A percentile compares a stretch with the other conserved stretches of the same genome.
Conservation (phyloP, 495 filamentous ascomycete species). For the Penicillium parvum region DNA sequence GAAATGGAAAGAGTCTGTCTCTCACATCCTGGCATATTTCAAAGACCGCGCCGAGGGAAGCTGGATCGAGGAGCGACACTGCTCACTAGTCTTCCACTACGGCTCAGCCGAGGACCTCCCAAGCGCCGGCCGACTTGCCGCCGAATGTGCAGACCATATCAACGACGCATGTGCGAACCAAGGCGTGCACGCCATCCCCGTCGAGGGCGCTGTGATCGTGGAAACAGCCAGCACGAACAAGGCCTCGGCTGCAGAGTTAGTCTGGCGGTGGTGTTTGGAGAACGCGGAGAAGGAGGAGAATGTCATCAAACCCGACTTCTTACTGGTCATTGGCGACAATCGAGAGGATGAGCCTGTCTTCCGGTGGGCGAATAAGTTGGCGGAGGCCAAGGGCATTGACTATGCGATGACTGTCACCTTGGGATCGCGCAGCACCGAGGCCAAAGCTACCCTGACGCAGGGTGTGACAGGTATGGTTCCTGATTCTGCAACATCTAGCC, state of each 20-base stretch:
- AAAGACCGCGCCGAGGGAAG: slow-evolving; percentile 81
- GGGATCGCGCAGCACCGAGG: slow-evolving; percentile 81
- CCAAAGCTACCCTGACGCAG: slow-evolving; percentile 76
- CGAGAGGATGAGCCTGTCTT: slow-evolving; percentile 91
- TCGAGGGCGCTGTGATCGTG: slow-evolving; percentile 71
- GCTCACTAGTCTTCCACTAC: slow-evolving; percentile 84
- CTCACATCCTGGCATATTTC: slow-evolving; percentile 77
- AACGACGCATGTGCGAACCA: slow-evolving; percentile 84
- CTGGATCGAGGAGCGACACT: slow-evolving; percentile 79
- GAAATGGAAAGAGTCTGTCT: slow-evolving; percentile 73
- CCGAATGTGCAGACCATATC: slow-evolving; percentile 85
- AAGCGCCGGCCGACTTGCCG: slow-evolving; percentile 68
- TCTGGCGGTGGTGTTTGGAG: slow-evolving; percentile 57
- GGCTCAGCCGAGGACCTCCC: slow-evolving; percentile 71
- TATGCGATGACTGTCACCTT: slow-evolving; percentile 78
- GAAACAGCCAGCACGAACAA: slow-evolving; percentile 81
- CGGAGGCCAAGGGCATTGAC: slow-evolving; percentile 48
- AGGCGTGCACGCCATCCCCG: slow-evolving; percentile 76
- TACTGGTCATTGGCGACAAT: slow-evolving; percentile 82
- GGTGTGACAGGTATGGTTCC: slow-evolving; percentile 68
- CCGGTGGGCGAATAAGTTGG: slow-evolving; percentile 82
- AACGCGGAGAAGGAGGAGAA: slow-evolving; percentile 26
- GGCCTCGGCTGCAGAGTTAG: slow-evolving; percentile 64
- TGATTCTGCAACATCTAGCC: neutral
- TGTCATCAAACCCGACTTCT: slow-evolving; percentile 60